A percentile compares a stretch with the other conserved stretches of the same genome.
Evolutionary conservation across 2,329 filamentous ascomycete species (phyloP).

Genomic region (Cercospora zeae-maydis): DNA sequence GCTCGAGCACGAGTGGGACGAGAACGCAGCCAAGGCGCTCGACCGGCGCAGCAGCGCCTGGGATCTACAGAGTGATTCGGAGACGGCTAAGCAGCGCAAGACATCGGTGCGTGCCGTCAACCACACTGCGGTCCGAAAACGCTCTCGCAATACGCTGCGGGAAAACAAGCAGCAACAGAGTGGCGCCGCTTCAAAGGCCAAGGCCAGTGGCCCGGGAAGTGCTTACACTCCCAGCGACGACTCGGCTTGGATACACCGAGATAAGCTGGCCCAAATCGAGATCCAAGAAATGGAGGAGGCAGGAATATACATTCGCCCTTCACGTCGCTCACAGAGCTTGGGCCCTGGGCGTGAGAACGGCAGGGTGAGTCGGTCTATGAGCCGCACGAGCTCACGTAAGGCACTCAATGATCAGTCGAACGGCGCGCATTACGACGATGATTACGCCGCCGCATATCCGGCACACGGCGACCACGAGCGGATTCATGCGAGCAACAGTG

Average conservation of each 20-base stretch:
- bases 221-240: constrained; percentile 45
- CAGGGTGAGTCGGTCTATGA: constrained; percentile 41
- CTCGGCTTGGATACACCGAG: constrained; percentile 80
- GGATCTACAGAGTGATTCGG: constrained; percentile 30
- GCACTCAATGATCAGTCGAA: constrained; percentile 21
- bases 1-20: constrained; percentile 7
- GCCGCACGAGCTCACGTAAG: constrained; percentile 27
- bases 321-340: constrained; percentile 48
- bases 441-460: constrained; percentile 25
- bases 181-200: constrained; percentile 6
- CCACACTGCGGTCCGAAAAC: constrained; percentile 26
- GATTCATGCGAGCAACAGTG: constrained; percentile 17
- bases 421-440: constrained; percentile 24
- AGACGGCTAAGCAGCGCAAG: constrained; percentile 26
- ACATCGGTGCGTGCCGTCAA: constrained; percentile 26
- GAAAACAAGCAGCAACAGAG: constrained; percentile 21
- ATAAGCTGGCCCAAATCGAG: constrained; percentile 79
- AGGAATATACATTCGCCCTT: constrained; percentile 60
- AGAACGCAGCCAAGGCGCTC: constrained; percentile 14
- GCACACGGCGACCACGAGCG: constrained; percentile 21
- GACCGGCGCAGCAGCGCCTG: constrained; percentile 20
- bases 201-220: not conserved
- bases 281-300: constrained; percentile 75
- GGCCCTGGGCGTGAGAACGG: constrained; percentile 39
- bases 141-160: constrained; percentile 28